Evolutionary conservation across 176 grass and related monocot species (phyloP), one percentile per base, ranked within the genome.

Genomic region (Musa itinerans): DNA sequence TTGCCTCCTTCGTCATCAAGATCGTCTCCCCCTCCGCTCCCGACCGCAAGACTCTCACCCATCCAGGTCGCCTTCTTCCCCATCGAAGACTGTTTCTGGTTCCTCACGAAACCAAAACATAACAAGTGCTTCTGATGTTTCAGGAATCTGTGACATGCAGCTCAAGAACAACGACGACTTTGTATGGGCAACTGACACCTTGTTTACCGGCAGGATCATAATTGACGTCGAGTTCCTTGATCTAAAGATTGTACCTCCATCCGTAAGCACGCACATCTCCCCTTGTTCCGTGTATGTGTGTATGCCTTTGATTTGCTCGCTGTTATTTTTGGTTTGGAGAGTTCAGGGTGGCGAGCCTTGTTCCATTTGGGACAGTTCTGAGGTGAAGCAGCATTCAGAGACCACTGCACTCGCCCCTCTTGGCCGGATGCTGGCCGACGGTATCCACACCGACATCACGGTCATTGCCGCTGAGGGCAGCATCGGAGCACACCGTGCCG

Each of bases 211-310:
- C 54, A 89, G 85, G 87, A 87, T 99, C 77, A 86, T 94, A 50
- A 86, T 99, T 76, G 95, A 99, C 78, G 84, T 99, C 54, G 88
- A 99, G 69, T 99, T 99, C 79, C 86, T 94, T 25, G 95, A 99
- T 81, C 83, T 99, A 62, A 99, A 99, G 79, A 59, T 91, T 72
- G 53, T 78, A 51, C 68, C 87, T 69, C 62, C 91, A 79, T 86
- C 90, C 78, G 95, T 99, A 92, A 94, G 91, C 69, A 74, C 64
- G 1, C 55, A 9, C 5, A 29, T 15, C 10, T 8, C 22, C 13
- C 24, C 21, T 27, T 20, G 13, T 8, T 55, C 1, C 0, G 1
- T 24, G 13, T 53, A 9, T 15, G 11, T 17, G 8, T 24, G 16
- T 73, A 73, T 14, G 19, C 23, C 27, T 26, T 26, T 21, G 13